These are phyloP conservation scores for Silybum marianum DNA, from an alignment of 129 eudicot species.

Conservation along the genomic window DNA sequence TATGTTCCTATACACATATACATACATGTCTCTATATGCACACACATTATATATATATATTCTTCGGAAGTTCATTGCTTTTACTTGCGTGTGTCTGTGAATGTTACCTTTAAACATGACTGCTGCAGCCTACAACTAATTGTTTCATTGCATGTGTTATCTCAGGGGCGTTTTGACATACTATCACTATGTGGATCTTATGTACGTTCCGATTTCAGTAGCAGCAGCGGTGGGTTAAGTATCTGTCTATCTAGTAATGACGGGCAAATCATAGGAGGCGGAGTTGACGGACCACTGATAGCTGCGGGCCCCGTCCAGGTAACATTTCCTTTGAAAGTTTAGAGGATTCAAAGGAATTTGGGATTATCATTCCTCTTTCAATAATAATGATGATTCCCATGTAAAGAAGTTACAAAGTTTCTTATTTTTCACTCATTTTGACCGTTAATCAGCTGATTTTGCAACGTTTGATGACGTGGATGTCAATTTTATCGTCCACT, in stretches of 20 bases:
- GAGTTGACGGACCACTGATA: constrained; percentile 54
- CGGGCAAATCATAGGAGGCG: constrained; percentile 67
- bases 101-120: background rate
- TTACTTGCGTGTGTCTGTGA: background rate
- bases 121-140: background rate
- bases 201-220: constrained; percentile 50
- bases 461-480: background rate
- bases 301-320: constrained; percentile 75
- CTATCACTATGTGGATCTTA: constrained; percentile 66
- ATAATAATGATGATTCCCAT: background rate
- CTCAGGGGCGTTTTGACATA: constrained; percentile 66
- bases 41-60: background rate
- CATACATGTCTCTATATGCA: background rate
- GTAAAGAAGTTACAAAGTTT: background rate
- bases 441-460: background rate
- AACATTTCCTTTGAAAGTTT: constrained; percentile 19
- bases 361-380: background rate
- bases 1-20: too few species aligned
- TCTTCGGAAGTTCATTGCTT: background rate
- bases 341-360: background rate
- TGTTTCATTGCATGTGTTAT: background rate
- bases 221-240: constrained; percentile 60
- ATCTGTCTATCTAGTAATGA: constrained; percentile 51
- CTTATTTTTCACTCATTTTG: background rate
- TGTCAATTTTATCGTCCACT: background rate